These are phyloP conservation scores for Scheffersomyces parashehatae DNA, from an alignment of 1,139 yeast genomes.

Conservation along the genomic window DNA sequence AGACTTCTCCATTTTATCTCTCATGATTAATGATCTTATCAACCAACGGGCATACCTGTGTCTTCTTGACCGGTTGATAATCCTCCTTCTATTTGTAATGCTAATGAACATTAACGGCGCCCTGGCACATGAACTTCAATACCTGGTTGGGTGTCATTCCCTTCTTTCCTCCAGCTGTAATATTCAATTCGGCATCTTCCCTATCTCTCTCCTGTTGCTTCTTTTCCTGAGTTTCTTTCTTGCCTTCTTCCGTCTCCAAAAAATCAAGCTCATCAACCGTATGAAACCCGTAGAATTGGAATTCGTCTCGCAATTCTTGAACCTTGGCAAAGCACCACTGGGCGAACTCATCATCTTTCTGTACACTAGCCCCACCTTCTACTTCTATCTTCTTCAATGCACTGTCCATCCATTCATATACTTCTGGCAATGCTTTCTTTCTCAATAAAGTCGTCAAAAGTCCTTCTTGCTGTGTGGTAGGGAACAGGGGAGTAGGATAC, in stretches of 20 bases:
- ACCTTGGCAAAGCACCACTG: conserved; percentile 62
- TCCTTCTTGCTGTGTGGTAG: conserved; percentile 80
- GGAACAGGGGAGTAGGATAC: conserved; percentile 81
- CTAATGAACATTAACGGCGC: conserved; percentile 15
- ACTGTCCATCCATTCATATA: conserved; percentile 76
- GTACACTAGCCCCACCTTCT: conserved; percentile 16
- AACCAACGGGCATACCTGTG: too few relatives aligned
- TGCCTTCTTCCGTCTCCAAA: conserved; percentile 43
- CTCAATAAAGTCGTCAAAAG: conserved; percentile 79
- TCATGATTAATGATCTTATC: too few relatives aligned
- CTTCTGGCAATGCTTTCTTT: conserved; percentile 87
- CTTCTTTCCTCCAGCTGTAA: conserved; percentile 33
- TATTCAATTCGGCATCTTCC: conserved; percentile 28
- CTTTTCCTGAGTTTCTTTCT: conserved; percentile 28
- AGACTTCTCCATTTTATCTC: too few relatives aligned
- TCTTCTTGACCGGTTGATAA: too few relatives aligned
- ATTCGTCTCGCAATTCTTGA: conserved; percentile 53
- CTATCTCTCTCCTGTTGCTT: conserved; percentile 27
- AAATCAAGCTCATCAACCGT: conserved; percentile 49
- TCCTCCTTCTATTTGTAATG: too few relatives aligned
- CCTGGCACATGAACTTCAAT: conserved; percentile 44
- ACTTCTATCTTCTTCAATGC: conserved; percentile 46
- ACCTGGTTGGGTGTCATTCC: conserved; percentile 40
- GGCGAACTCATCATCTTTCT: conserved; percentile 55
- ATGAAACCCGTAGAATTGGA: conserved; percentile 62